phyloP scores from a whole-genome alignment of 495 filamentous ascomycete species.

The Aspergillus asperescens region DNA sequence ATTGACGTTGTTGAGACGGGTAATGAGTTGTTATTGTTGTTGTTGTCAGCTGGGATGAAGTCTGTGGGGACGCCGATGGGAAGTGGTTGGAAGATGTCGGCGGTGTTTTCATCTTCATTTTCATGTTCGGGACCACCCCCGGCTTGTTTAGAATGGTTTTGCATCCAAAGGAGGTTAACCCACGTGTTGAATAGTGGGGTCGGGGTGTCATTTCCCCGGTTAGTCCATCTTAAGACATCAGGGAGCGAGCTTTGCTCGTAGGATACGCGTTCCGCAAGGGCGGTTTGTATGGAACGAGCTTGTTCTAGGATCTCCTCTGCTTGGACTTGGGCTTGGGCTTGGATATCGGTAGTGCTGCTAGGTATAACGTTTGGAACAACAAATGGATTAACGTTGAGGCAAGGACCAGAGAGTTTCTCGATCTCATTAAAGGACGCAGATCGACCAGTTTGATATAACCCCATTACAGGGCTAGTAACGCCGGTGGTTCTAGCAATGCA shows the following conservation, averaged over 20 bases:
- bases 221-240: slow-evolving; percentile 22
- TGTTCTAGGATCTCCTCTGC: slow-evolving; percentile 2
- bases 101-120: background rate
- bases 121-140: slow-evolving; percentile 9
- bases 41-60: too few relatives aligned
- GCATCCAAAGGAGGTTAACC: slow-evolving; percentile 34
- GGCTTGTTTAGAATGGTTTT: slow-evolving; percentile 9
- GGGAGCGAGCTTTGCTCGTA: slow-evolving; percentile 30
- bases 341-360: background rate
- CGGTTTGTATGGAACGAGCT: slow-evolving; percentile 18
- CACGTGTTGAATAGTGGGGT: slow-evolving; percentile 29
- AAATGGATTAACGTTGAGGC: slow-evolving; percentile 30
- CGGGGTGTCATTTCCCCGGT: slow-evolving; percentile 4
- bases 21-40: slow-evolving; percentile 2
- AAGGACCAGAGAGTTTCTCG: slow-evolving; percentile 22
- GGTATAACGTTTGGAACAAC: slow-evolving; percentile 10
- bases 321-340: background rate
- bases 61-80: slow-evolving; percentile 25
- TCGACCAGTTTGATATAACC: slow-evolving; percentile 33
- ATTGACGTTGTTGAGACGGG: slow-evolving; percentile 16
- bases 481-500: slow-evolving; percentile 20
- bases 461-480: slow-evolving; percentile 23
- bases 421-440: slow-evolving; percentile 23
- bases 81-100: slow-evolving; percentile 17
- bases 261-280: slow-evolving; percentile 25